These are phyloP conservation scores for Botrytis galanthina DNA, from an alignment of 2,329 filamentous ascomycete species.

Conservation along the genomic window DNA sequence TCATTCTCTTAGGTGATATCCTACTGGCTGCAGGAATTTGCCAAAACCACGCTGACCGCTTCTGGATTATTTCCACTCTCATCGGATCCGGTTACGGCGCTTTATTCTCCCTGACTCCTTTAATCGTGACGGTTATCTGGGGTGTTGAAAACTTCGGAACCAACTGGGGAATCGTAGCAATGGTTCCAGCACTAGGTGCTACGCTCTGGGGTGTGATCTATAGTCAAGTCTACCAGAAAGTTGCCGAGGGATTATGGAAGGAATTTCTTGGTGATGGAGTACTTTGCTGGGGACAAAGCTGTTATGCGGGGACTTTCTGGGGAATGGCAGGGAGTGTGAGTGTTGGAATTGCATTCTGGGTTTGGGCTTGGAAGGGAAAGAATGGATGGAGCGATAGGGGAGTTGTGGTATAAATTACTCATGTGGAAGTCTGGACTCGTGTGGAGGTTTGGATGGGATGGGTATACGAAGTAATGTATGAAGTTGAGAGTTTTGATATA, in stretches of 20 bases:
- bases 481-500: background rate
- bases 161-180: constrained; percentile 94
- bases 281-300: constrained; percentile 77
- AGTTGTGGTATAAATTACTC: constrained; percentile 56
- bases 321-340: constrained; percentile 79
- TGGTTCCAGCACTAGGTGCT: constrained; percentile 83
- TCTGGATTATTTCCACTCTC: constrained; percentile 80
- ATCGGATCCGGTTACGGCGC: constrained; percentile 92
- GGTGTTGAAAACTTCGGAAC: constrained; percentile 98
- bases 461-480: background rate
- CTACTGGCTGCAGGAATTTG: constrained; percentile 73
- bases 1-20: constrained; percentile 74
- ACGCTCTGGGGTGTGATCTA: constrained; percentile 92
- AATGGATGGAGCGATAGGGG: constrained; percentile 74
- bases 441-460: background rate
- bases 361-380: constrained; percentile 74
- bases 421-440: background rate
- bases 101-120: constrained; percentile 83
- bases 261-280: constrained; percentile 44
- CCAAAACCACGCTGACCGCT: constrained; percentile 72
- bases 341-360: constrained; percentile 68
- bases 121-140: constrained; percentile 96
- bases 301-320: constrained; percentile 83
- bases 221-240: constrained; percentile 72
- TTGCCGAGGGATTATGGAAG: constrained; percentile 49